Evolutionary conservation across 2,329 filamentous ascomycete species (phyloP), one percentile per base, ranked within the genome.

Genomic region (Colletotrichum caudatum): DNA sequence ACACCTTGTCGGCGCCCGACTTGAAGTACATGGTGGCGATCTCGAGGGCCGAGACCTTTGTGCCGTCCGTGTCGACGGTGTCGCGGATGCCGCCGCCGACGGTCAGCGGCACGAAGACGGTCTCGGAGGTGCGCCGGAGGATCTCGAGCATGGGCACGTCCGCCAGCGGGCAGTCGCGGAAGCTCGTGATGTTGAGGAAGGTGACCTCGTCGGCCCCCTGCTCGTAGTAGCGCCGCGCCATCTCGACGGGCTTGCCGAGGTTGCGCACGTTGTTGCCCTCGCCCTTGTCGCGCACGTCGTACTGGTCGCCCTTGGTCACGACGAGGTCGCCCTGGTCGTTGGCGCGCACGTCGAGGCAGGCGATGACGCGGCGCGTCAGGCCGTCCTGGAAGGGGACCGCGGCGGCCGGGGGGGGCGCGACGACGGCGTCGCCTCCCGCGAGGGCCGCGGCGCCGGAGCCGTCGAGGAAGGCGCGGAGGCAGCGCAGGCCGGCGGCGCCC

Each of bases 21-120:
- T 95, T 93, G 89, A 99, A 99, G 87, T 99, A 99, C 88, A 98
- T 92, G 58, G 92, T 95, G 26, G 96, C 96, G 73, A 99, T 94
- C 76, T 98, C 93, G 18, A 98, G 89, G 0, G 96, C 96, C 2
- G 93, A 92, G n/a, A 97, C 91, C 73, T 90, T 90, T 59, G 91
- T 94, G 54, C 94, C 94, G 81, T 97, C 94, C 0, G 92, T 92
- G 82, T 99, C 96, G 67, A 94, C 88, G 0, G 94, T 96, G 82
- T 98, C 95, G 77, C 94, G 90, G 79, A 99, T 98, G 37, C 97
- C 96, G 74, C 96, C 97, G 66, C 97, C 96, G 74, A 99, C 93
- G 14, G 96, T 99, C 74, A 99, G 86, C 2, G 96, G 96, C 2
- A 99, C 96, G 79, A 99, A 99, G 54, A 98, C 95, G 0, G 94